Percentiles rank a stretch among this genome's conserved stretches.
Evolutionary conservation across 2,329 filamentous ascomycete species (phyloP).

Genomic region (Thielaviopsis populi): DNA sequence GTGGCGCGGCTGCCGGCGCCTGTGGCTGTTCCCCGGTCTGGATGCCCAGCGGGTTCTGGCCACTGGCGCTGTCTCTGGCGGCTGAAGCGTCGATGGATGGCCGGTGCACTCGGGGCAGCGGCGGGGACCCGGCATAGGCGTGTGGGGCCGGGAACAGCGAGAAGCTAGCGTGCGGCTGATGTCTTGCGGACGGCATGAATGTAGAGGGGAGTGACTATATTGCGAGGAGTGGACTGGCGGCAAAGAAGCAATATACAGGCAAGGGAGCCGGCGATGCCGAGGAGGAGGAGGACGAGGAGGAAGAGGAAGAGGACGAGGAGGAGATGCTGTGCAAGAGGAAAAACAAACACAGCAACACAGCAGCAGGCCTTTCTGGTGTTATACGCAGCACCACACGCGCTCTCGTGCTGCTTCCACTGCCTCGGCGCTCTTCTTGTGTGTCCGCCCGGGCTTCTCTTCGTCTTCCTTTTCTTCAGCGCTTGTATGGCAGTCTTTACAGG

Average conservation of each 20-base stretch:
- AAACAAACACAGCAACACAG: neutral
- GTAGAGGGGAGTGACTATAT: neutral
- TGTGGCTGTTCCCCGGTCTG: neutral
- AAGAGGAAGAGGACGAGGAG: neutral
- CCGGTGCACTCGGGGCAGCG: constrained; percentile 3
- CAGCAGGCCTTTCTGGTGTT: constrained; percentile 1
- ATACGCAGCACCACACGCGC: neutral
- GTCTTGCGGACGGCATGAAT: constrained; percentile 1
- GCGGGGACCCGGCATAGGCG: constrained; percentile 2
- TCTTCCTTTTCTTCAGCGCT: neutral
- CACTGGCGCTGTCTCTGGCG: neutral
- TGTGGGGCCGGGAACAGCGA: constrained; percentile 13
- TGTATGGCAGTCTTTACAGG: constrained; percentile 3
- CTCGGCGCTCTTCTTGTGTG: neutral
- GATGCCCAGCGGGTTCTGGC: neutral
- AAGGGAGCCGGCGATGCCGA: neutral
- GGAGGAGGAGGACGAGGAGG: neutral
- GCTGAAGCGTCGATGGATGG: constrained; percentile 7
- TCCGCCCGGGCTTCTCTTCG: too few relatives aligned
- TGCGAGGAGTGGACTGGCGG: neutral
- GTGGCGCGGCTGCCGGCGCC: neutral
- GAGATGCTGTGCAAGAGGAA: constrained; percentile 1
- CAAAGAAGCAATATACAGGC: neutral
- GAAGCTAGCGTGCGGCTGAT: constrained; percentile 11
- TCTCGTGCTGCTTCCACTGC: neutral